Base-by-base conservation (phyloP, 1,139 yeast genomes). In the Suhomyces maxii region DNA sequence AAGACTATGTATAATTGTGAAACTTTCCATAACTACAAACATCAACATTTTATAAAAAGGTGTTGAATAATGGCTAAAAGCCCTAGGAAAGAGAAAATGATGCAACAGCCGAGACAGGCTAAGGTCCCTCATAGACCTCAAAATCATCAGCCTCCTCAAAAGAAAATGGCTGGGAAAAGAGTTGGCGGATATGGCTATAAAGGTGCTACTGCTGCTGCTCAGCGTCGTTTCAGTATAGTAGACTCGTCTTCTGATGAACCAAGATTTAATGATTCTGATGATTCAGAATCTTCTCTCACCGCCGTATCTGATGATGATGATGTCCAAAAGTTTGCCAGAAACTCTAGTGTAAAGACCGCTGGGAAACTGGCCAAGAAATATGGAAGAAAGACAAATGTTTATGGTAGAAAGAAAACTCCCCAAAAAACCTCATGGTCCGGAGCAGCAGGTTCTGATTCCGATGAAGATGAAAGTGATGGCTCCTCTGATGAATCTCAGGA, bases 151-250 rank as follows among this genome's bases (percentile, higher is more conserved):
- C 23, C 23, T 18, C 30, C 28, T 11, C 42, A 36, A 13, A 41
- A 40, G 25, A 39, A 31, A 30, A 11, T 35, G 25, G 46, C 41
- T 26, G 77, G 77, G 12, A 73, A 73, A 56, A 67, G 67, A 37
- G 55, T 69, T 42, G 65, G 65, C 41, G 53, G 61, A 25, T 63
- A 64, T 43, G 61, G 46, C 31, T 38, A 35, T 38, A 51, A 51
- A 28, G 46, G 40, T 13, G 28, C n/a, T n/a, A n/a, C 42, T 37
- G 26, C n/a, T n/a, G 42, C 40, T 32, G 44, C 47, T 44, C 48
- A 50, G 44, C 26, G 81, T 42, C 58, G 79, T 44, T 76, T 78
- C 53, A 77, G 82, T 55, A 65, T 79, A 25, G 73, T 68, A 2
- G 69, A 66, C 37, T 67, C 74, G 5, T 59, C 70, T 11, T 60